Base-by-base conservation (phyloP, 768 basidiomycete genomes). In the Auricularia cornea region DNA sequence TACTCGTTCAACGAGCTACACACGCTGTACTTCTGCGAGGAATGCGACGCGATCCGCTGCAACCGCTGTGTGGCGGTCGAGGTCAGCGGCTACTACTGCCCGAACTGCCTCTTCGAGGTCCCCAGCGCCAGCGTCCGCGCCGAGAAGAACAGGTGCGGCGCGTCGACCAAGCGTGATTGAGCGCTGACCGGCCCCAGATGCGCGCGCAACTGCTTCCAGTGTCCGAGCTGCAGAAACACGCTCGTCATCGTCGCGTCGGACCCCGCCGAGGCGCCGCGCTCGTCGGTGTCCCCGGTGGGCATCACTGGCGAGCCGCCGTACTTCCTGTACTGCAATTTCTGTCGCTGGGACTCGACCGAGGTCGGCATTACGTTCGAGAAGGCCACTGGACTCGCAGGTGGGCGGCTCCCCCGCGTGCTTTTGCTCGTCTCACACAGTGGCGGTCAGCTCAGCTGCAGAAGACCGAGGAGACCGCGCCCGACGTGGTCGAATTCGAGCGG, bases 21-120 rank as follows among this genome's bases (percentile, higher is more conserved):
- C 69, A 83, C 82, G 31, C 84, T 99, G 8, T 97, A 93, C 75
- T 98, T 98, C 73, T 99, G 97, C 74, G 95, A 98, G 75, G 96
- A 98, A 82, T 99, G 97, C 74, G 96, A 98, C 74, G 89, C 91
- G 2, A 84, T 99, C 52, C 81, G 94, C 63, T 99, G 97, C 72
- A 91, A 97, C 72, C 83, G 87, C 66, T 99, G 97, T 69, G 92
- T 96, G 2, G 83, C 87, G 8, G 80, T 93, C 52, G 97, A 99
- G 83, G 90, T 98, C 72, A 91, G 92, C 72, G 92, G 92, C 51
- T 99, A 98, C 73, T 98, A 93, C 74, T 99, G 97, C 72, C 97
- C 97, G 33, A 95, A 96, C 73, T 99, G 97, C 73, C 80, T 98
- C 20, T 99, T 98, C 73, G 97, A 99, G 72, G 97, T 99, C 12